Base-by-base conservation (phyloP, 2,329 filamentous ascomycete species). In the Fusarium sp. region DNA sequence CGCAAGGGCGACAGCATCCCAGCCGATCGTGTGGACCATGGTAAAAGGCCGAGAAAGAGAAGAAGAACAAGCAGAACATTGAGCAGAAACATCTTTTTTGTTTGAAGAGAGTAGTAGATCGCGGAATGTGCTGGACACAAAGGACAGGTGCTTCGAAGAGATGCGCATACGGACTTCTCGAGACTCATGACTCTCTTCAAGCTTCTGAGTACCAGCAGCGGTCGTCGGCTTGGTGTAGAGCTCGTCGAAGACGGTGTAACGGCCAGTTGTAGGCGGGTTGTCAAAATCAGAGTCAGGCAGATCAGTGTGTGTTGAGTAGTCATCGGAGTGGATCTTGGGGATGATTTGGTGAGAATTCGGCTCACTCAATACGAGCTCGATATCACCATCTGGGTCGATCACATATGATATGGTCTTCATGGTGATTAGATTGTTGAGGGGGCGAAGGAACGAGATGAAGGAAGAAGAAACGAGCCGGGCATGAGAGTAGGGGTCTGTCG, bases 181-280 rank as follows among this genome's bases (percentile, higher is more conserved):
- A 8, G 33, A 8, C 15, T 14, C n/a, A 18, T 14, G 16, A 15
- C 25, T 1, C 10, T 35, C 29, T 49, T 3, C 3, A 19, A 2
- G 7, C 0, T 19, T 7, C 12, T 10, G 7, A 2, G 27, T 2
- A 2, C 1, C 8, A 46, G 14, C 3, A 4, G 4, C 11, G 4
- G 25, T 29, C 1, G 44, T 21, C 4, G 14, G 7, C 1, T 29
- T n/a, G 14, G 3, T 16, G 25, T 46, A 46, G 19, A 46, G 44
- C 8, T 49, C n/a, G 1, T 35, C 7, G 4, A 35, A 49, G 1
- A 49, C 3, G 11, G 3, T 19, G 3, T 52, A 52, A 8, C 33
- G 23, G 1, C 48, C 48, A 29, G 25, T 16, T 21, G 10, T 4
- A 11, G 19, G 44, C 19, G 10, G 44, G 10, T 29, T 29, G 7